phyloP scores from a whole-genome alignment of 78 protist genomes.

The Polysphondylium violaceum region DNA sequence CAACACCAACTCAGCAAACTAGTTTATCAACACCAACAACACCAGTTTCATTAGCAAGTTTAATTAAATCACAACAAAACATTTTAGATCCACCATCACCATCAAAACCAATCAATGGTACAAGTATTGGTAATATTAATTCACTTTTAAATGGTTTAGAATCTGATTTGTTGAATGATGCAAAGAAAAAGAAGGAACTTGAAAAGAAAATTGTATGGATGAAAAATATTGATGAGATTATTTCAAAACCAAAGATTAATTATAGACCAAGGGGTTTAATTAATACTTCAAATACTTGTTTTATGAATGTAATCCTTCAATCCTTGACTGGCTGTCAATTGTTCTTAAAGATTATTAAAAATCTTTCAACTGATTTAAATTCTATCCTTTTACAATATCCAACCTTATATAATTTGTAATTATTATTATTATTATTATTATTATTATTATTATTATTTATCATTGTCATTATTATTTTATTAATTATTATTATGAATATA shows the following conservation, averaged over 20 bases:
- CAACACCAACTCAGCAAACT: too few species aligned
- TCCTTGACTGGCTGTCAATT: constrained; percentile 27
- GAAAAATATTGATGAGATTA: constrained; percentile 26
- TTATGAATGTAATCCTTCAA: constrained; percentile 66
- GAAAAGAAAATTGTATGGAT: neutral
- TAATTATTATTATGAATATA: neutral
- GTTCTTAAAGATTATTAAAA: constrained; percentile 28
- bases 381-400: constrained; percentile 43
- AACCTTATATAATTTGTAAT: constrained; percentile 48
- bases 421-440: neutral
- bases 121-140: neutral
- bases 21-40: constrained; percentile 35
- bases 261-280: constrained; percentile 47
- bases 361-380: constrained; percentile 26
- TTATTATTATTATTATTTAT: neutral
- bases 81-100: neutral
- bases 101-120: neutral
- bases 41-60: neutral
- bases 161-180: neutral
- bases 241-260: neutral
- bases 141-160: neutral
- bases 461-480: neutral
- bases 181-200: neutral
- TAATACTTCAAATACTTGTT: constrained; percentile 69
- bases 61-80: neutral